These are phyloP conservation scores for Scutellaria galericulata DNA, from an alignment of 257 asterid genomes.

Conservation along the genomic window DNA sequence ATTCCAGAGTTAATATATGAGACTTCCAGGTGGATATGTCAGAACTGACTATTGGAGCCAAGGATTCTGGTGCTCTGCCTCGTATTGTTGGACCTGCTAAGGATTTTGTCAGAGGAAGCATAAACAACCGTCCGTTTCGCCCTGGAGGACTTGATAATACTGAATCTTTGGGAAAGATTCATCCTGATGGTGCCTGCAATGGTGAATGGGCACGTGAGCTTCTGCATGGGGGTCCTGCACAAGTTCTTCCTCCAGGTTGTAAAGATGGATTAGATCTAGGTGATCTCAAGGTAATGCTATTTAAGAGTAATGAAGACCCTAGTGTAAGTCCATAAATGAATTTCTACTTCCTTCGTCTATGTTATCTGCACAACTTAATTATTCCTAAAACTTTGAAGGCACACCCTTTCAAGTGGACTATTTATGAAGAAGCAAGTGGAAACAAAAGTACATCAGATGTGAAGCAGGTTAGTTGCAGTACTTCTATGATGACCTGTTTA, in stretches of 20 bases:
- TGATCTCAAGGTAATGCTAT: conserved; percentile 68
- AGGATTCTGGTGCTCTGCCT: conserved; percentile 85
- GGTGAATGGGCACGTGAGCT: conserved; percentile 91
- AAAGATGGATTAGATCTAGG: conserved; percentile 81
- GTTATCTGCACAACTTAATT: conserved; percentile 28
- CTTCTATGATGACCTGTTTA: conserved; percentile 24
- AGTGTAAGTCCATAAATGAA: conserved; percentile 8
- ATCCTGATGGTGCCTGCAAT: conserved; percentile 82
- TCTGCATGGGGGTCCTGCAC: conserved; percentile 79
- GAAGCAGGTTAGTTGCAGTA: conserved; percentile 62
- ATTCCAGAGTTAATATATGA: conserved; percentile 25
- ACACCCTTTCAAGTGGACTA: conserved; percentile 65
- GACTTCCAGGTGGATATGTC: conserved; percentile 73
- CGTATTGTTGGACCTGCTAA: conserved; percentile 86
- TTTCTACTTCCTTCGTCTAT: conserved; percentile 15
- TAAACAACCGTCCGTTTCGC: conserved; percentile 85
- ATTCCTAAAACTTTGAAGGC: conserved; percentile 53
- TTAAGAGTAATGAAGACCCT: conserved; percentile 27
- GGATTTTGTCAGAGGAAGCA: conserved; percentile 93
- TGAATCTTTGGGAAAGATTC: conserved; percentile 63
- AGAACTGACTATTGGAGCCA: conserved; percentile 69
- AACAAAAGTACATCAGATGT: conserved; percentile 50
- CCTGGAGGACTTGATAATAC: conserved; percentile 86
- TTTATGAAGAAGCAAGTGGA: conserved; percentile 46
- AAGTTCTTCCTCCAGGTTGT: conserved; percentile 73